phyloP scores from a whole-genome alignment of 2,329 filamentous ascomycete genomes.

The Monilinia vaccinii-corymbosi region DNA sequence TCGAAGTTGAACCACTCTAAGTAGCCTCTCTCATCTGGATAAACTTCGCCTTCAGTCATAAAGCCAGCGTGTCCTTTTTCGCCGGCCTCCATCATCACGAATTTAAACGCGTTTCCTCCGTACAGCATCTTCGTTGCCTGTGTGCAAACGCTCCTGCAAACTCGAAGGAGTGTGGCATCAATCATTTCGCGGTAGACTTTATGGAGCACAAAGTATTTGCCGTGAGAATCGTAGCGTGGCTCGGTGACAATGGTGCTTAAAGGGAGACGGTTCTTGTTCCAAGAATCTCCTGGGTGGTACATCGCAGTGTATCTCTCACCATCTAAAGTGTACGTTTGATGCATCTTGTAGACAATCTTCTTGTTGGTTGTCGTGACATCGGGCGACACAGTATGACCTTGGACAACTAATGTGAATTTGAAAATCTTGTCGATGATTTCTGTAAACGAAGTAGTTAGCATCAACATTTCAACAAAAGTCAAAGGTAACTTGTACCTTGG shows the following conservation, averaged over 20 bases:
- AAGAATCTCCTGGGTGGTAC: background rate
- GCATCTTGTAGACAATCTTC: background rate
- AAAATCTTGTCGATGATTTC: background rate
- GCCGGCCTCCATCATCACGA: background rate
- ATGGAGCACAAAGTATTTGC: background rate
- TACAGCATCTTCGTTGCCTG: background rate
- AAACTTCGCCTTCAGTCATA: background rate
- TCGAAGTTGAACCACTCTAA: too few species aligned
- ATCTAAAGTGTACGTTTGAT: background rate
- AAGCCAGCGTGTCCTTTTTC: background rate
- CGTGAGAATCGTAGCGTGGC: background rate
- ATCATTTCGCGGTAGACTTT: background rate
- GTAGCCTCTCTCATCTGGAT: background rate
- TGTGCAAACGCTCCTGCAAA: background rate
- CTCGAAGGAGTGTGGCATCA: background rate
- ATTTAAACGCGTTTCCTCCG: background rate
- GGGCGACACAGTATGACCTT: background rate
- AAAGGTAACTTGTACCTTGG: background rate
- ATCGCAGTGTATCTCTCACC: background rate
- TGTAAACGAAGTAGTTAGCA: background rate
- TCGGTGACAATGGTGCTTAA: background rate
- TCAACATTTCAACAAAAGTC: background rate
- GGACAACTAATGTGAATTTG: background rate
- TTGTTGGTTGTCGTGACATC: background rate
- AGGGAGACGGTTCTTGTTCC: background rate